Percentiles rank a stretch among this genome's conserved stretches.
Conservation (phyloP, 108 stramenopile genomes). For the Nitzschia sp. region DNA sequence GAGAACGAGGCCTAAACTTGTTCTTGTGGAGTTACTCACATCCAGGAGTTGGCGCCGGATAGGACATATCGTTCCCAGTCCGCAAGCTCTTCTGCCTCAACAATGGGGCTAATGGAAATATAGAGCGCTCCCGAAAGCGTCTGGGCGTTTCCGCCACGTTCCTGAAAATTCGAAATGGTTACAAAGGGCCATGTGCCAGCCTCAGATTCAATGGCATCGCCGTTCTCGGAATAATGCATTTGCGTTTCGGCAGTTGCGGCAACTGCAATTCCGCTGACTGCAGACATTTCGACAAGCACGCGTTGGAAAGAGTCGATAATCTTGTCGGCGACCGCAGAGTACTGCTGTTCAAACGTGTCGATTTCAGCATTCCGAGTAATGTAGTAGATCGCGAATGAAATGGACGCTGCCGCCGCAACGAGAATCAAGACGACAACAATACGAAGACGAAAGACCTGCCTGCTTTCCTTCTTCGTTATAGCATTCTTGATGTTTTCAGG, state of each 20-base stretch:
- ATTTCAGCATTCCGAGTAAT: slow-evolving; percentile 8
- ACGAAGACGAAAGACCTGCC: slow-evolving; percentile 20
- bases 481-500: background rate
- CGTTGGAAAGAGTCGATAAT: slow-evolving; percentile 9
- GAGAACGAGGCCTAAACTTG: too few species aligned
- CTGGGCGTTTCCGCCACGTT: slow-evolving; percentile 10
- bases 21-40: slow-evolving; percentile 3
- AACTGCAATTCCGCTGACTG: slow-evolving; percentile 13
- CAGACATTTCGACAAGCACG: background rate
- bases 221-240: background rate
- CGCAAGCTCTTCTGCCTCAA: background rate
- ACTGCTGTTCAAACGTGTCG: slow-evolving; percentile 8
- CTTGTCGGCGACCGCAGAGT: slow-evolving; percentile 6
- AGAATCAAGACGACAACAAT: slow-evolving; percentile 12
- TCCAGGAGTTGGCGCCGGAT: slow-evolving; percentile 14
- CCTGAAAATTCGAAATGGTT: slow-evolving; percentile 15
- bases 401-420: slow-evolving; percentile 4
- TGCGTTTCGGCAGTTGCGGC: background rate
- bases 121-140: slow-evolving; percentile 5
- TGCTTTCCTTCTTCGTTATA: slow-evolving; percentile 6
- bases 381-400: slow-evolving; percentile 6
- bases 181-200: background rate
- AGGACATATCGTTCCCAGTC: slow-evolving; percentile 14
- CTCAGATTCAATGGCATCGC: background rate
- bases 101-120: slow-evolving; percentile 9